phyloP scores from a whole-genome alignment of 768 basidiomycete genomes.

The Tulasnella sp. region DNA sequence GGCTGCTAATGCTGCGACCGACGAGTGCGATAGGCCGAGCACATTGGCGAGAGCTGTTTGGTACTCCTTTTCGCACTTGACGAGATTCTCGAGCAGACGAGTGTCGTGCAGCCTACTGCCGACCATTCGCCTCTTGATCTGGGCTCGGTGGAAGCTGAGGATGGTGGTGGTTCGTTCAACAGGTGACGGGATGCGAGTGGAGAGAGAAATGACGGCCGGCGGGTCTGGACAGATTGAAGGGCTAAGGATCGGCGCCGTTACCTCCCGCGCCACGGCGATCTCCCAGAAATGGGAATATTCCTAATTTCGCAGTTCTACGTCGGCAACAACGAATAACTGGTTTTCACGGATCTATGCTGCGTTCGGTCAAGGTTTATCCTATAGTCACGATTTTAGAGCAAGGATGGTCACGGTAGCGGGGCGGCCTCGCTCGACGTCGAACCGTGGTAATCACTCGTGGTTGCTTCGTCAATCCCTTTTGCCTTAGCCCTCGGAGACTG shows the following conservation, averaged over 20 bases:
- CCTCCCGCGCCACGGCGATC: neutral
- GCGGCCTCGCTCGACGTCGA: no score
- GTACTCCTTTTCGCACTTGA: slow-evolving; percentile 73
- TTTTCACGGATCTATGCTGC: neutral
- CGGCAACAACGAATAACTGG: no score
- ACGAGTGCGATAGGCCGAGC: slow-evolving; percentile 61
- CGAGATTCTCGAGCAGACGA: slow-evolving; percentile 68
- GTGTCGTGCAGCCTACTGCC: slow-evolving; percentile 69
- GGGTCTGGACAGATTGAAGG: neutral
- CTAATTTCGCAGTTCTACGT: neutral
- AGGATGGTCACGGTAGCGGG: no score
- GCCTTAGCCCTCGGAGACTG: neutral
- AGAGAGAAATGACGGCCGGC: neutral
- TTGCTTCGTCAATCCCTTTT: no score
- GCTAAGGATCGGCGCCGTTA: neutral
- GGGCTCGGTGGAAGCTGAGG: neutral
- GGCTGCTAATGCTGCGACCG: slow-evolving; percentile 67
- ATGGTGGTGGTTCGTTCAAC: slow-evolving; percentile 10
- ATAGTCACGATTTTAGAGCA: no score
- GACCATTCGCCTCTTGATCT: slow-evolving; percentile 53
- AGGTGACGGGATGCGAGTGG: neutral
- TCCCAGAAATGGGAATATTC: neutral
- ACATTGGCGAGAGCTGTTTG: slow-evolving; percentile 60
- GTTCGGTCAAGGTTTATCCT: no score
- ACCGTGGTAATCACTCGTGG: no score